These are phyloP conservation scores for Oryza coarctata DNA, from an alignment of 176 grass and related monocot genomes.

Conservation along the genomic window DNA sequence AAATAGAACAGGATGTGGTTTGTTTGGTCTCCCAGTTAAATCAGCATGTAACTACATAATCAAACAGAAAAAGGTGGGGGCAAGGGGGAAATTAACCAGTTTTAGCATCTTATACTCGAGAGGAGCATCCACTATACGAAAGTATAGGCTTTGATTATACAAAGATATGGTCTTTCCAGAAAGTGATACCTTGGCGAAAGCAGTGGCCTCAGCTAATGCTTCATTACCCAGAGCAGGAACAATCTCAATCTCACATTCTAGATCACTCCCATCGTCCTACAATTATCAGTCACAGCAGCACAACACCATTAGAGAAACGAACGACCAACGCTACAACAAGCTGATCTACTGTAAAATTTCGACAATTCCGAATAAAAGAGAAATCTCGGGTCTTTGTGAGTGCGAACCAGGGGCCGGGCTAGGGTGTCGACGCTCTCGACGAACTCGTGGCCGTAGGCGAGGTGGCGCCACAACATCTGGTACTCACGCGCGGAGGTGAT, in stretches of 20 bases:
- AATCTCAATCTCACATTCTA: constrained; percentile 77
- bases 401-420: constrained; percentile 65
- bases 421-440: constrained; percentile 39
- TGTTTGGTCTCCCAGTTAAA: neutral
- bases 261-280: constrained; percentile 92
- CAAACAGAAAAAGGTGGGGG: neutral
- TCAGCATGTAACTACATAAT: neutral
- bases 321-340: neutral
- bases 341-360: constrained; percentile 11
- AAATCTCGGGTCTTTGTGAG: constrained; percentile 6
- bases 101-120: constrained; percentile 13
- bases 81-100: neutral
- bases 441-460: constrained; percentile 64
- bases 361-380: neutral
- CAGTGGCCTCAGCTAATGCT: constrained; percentile 53
- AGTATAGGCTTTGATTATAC: neutral
- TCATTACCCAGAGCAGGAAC: constrained; percentile 49
- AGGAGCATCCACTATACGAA: neutral
- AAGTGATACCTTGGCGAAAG: constrained; percentile 67
- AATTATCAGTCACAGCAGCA: neutral
- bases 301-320: constrained; percentile 6
- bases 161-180: neutral
- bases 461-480: constrained; percentile 95
- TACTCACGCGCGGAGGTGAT: constrained; percentile 81
- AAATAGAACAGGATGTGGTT: neutral